These are phyloP conservation scores for Neocucurbitaria cava DNA, from an alignment of 2,329 filamentous ascomycete genomes.

Conservation along the genomic window DNA sequence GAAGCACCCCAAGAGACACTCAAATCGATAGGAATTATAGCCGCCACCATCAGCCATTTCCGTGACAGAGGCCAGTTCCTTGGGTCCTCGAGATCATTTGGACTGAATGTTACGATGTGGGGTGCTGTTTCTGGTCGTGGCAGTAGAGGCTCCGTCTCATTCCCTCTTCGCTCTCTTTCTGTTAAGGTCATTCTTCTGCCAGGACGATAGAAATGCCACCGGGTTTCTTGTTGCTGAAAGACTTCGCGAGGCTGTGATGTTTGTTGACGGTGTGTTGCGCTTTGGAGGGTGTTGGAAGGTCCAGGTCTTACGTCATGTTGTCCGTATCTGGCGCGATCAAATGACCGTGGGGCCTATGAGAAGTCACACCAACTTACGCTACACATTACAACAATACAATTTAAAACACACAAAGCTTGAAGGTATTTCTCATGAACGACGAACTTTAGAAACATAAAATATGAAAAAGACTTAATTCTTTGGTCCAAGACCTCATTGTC, in stretches of 20 bases:
- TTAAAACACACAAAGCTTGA: no score
- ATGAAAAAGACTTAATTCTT: no score
- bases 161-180: constrained; percentile 1
- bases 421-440: no score
- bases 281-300: background rate
- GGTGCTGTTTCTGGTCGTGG: background rate
- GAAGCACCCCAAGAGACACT: constrained; percentile 55
- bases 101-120: constrained; percentile 22
- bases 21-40: constrained; percentile 46
- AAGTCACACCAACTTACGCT: background rate
- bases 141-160: constrained; percentile 19
- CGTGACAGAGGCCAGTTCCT: constrained; percentile 42
- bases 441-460: no score
- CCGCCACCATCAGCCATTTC: constrained; percentile 47
- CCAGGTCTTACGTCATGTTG: background rate
- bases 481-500: no score
- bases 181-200: background rate
- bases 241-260: background rate
- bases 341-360: background rate
- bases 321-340: background rate
- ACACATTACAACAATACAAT: background rate
- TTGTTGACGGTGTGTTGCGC: background rate
- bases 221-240: background rate
- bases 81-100: constrained; percentile 39
- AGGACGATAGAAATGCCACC: background rate